Percentiles rank a stretch among this genome's conserved stretches.
Conservation (phyloP, 352 stramenopile genomes). For the Aphanomyces stellatus region DNA sequence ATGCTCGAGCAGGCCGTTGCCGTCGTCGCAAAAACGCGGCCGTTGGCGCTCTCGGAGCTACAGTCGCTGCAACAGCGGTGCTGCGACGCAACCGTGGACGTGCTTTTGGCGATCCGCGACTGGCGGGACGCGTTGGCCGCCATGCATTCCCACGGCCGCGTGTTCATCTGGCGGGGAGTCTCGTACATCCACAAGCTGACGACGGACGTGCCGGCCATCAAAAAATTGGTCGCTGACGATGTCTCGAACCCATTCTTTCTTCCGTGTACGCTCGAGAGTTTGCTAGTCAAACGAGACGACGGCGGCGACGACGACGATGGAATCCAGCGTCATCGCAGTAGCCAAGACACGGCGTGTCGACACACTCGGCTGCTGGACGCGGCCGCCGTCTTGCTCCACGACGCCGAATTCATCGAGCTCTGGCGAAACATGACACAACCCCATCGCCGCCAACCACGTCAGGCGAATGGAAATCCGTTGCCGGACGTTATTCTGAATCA, state of each 20-base stretch:
- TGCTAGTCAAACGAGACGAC: neutral
- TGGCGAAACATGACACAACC: neutral
- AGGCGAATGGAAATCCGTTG: too few species aligned
- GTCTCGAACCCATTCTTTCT: neutral
- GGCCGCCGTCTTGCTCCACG: neutral
- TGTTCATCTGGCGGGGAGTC: neutral
- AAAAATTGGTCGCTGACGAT: neutral
- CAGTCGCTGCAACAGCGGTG: neutral
- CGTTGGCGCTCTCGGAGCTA: neutral
- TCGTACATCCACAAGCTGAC: constrained; percentile 2
- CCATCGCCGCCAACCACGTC: neutral
- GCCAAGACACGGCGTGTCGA: neutral
- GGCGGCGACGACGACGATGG: neutral
- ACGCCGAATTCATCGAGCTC: neutral
- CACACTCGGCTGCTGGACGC: neutral
- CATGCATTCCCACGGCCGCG: neutral
- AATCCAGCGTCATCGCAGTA: too few species aligned
- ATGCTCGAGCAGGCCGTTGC: neutral
- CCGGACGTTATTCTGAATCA: neutral
- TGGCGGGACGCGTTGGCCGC: neutral
- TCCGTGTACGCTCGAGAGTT: neutral
- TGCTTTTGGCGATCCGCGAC: constrained; percentile 1
- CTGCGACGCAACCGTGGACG: neutral
- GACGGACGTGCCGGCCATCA: neutral
- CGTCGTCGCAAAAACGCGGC: neutral